Base-by-base conservation (phyloP, 257 asterid species). In the Nicotiana otophora region DNA sequence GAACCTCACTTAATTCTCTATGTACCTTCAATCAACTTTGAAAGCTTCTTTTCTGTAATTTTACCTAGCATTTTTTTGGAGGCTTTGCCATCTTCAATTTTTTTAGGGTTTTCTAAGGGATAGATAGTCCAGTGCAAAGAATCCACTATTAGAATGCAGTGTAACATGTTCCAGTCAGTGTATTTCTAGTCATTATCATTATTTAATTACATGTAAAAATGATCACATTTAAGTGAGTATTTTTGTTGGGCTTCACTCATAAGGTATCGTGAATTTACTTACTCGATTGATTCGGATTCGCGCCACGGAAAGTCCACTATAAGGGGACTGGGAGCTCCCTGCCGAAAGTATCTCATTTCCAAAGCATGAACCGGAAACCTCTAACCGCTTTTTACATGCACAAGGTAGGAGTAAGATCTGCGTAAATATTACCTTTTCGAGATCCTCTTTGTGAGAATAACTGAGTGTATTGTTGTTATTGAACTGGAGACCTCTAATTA, bases 351-450 rank as follows among this genome's bases (percentile, higher is more conserved):
- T 10, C 3, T 42, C 12, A 42, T 42, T 42, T 42, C 12, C 51
- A 42, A 42, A 42, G 51, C 51, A 42, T 42, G 11, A 42, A 42
- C 0, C 48, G 9, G 10, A 42, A 9, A 0, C 11, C 2, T 8
- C 3, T 42, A 42, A 10, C 3, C n/a, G n/a, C 10, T 42, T 0
- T 42, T 7, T 42, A 42, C 1, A 3, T 0, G 2, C 10, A 39
- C 3, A 42, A 42, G 1, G 12, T 42, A 42, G 10, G 10, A 1
- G 1, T 39, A 7, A 7, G 0, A 2, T 42, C 0, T 42, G 1
- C 11, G 0, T 42, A 42, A 0, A 42, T 0, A 8, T 2, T 42
- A 39, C 5, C 10, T 0, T 39, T 7, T 7, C 2, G 0, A 36
- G 10, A 39, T 0, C 10, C 1, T 7, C 5, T 39, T 39, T 7